Evolutionary conservation across 805 yeast genomes (phyloP).

Genomic region (Metschnikowia arizonensis): DNA sequence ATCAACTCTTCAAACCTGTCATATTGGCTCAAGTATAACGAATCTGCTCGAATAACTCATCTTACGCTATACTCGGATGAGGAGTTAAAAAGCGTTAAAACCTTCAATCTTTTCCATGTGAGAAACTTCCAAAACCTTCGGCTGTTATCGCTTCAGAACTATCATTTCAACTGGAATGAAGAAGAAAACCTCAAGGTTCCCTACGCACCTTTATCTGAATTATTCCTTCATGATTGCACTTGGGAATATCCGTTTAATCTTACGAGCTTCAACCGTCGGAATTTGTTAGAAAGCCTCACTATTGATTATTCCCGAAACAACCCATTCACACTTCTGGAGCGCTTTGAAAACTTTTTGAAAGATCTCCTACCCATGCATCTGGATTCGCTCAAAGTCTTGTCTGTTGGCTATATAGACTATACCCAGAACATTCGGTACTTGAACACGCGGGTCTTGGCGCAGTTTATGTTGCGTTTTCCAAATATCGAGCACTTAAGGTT

Average conservation of each 20-base stretch:
- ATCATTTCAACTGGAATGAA: constrained; percentile 41
- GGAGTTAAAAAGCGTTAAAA: constrained; percentile 18
- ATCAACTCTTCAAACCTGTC: constrained; percentile 37
- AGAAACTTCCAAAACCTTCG: constrained; percentile 31
- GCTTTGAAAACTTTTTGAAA: constrained; percentile 30
- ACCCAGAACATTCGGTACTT: constrained; percentile 13
- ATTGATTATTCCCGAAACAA: constrained; percentile 27
- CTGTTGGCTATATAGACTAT: constrained; percentile 15
- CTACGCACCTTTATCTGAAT: constrained; percentile 18
- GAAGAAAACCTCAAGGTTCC: constrained; percentile 15
- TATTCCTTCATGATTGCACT: constrained; percentile 42
- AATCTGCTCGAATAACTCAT: constrained; percentile 16
- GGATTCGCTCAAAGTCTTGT: constrained; percentile 13
- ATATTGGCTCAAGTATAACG: constrained; percentile 39
- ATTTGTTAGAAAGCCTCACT: constrained; percentile 21
- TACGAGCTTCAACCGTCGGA: constrained; percentile 28
- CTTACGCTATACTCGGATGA: constrained; percentile 28
- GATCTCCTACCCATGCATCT: constrained; percentile 20
- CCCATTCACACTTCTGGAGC: constrained; percentile 35
- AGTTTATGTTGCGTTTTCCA: constrained; percentile 16
- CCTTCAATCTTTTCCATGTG: constrained; percentile 45
- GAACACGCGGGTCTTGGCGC: constrained; percentile 13
- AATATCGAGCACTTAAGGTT: constrained; percentile 16
- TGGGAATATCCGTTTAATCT: constrained; percentile 57
- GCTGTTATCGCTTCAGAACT: constrained; percentile 35